Percentiles rank a stretch among this genome's conserved stretches.
Evolutionary conservation across 306 rosid species (phyloP).

Genomic region (Vigna reflexopilosa): DNA sequence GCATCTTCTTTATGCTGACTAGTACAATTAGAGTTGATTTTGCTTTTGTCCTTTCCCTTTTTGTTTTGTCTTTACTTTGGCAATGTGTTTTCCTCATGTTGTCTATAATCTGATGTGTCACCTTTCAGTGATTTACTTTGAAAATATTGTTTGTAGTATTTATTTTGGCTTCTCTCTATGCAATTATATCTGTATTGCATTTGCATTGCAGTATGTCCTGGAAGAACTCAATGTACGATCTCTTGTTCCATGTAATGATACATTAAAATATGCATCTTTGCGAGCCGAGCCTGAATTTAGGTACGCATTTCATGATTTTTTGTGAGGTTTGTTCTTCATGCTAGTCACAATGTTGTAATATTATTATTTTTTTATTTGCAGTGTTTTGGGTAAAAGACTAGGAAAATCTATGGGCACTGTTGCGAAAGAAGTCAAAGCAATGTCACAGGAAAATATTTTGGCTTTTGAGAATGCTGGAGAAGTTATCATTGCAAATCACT

Average conservation of each 20-base stretch:
- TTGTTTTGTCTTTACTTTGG: slow-evolving; percentile 3
- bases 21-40: not conserved
- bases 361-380: slow-evolving; percentile 39
- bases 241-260: slow-evolving; percentile 87
- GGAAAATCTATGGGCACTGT: slow-evolving; percentile 89
- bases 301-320: slow-evolving; percentile 51
- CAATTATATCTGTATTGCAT: slow-evolving; percentile 38
- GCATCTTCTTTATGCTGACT: not conserved
- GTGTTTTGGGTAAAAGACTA: slow-evolving; percentile 86
- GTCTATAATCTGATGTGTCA: not conserved
- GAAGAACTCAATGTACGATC: slow-evolving; percentile 91
- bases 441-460: slow-evolving; percentile 88
- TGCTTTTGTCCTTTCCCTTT: slow-evolving; percentile 7
- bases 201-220: slow-evolving; percentile 73
- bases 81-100: slow-evolving; percentile 1
- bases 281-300: slow-evolving; percentile 97
- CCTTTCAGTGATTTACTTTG: slow-evolving; percentile 7
- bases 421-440: slow-evolving; percentile 82
- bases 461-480: slow-evolving; percentile 87
- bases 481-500: slow-evolving; percentile 73
- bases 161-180: slow-evolving; percentile 24
- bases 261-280: slow-evolving; percentile 80
- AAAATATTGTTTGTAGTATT: not conserved
- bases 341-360: slow-evolving; percentile 26
- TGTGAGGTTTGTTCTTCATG: slow-evolving; percentile 13